Evolutionary conservation across 2,329 filamentous ascomycete species (phyloP).

Genomic region (Monilinia fructigena): DNA sequence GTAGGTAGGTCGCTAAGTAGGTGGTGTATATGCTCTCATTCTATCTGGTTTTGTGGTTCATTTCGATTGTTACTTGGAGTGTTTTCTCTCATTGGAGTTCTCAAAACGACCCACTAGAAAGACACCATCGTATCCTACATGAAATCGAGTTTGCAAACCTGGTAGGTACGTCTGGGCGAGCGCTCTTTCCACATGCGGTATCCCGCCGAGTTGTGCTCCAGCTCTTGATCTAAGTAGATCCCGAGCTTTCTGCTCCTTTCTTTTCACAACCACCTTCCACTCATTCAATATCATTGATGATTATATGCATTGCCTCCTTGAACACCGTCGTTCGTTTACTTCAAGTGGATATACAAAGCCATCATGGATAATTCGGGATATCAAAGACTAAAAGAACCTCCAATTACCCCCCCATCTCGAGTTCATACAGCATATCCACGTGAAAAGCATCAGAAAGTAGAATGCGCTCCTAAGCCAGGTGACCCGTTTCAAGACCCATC

Average conservation of each 20-base stretch:
- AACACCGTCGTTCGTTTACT: neutral
- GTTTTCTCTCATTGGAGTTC: neutral
- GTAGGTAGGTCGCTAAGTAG: too few relatives aligned
- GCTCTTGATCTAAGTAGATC: neutral
- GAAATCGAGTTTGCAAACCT: neutral
- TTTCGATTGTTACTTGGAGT: too few relatives aligned
- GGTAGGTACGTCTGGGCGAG: neutral
- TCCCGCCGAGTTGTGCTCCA: too few relatives aligned
- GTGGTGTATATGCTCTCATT: too few relatives aligned
- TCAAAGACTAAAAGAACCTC: conserved; percentile 16
- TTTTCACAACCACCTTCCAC: too few relatives aligned
- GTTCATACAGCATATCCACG: conserved; percentile 22
- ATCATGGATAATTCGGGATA: conserved; percentile 23
- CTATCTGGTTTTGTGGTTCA: too few relatives aligned
- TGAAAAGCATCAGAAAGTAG: conserved; percentile 23
- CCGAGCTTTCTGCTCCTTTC: neutral
- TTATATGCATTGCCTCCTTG: neutral
- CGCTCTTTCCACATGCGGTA: neutral
- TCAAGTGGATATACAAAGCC: neutral
- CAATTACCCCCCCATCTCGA: conserved; percentile 18
- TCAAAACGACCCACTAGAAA: neutral
- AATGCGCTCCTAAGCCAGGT: conserved; percentile 13
- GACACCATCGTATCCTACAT: too few relatives aligned
- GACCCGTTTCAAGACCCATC: conserved; percentile 4
- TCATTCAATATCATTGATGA: neutral